phyloP scores from a whole-genome alignment of 805 yeast species.

The Phaffomyces opuntiae region DNA sequence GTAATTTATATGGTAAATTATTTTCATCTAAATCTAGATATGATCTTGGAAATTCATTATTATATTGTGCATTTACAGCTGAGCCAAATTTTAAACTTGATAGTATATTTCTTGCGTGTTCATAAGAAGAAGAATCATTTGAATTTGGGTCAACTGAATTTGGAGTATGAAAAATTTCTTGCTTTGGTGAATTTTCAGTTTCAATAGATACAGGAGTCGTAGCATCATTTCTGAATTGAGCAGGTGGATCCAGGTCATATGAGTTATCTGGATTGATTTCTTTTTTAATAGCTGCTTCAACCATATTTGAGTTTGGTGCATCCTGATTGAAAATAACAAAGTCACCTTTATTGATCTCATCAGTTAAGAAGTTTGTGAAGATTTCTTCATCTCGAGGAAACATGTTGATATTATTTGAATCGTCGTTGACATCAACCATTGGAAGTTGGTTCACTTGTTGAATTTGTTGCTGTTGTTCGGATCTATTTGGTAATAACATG shows the following conservation, averaged over 20 bases:
- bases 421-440: not conserved
- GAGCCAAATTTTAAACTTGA: conserved; percentile 23
- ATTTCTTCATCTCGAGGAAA: conserved; percentile 17
- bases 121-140: conserved; percentile 17
- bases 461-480: not conserved
- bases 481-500: not conserved
- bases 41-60: conserved; percentile 21
- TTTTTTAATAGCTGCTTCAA: not conserved
- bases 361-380: conserved; percentile 19
- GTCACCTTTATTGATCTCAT: conserved; percentile 20
- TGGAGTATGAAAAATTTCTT: conserved; percentile 16
- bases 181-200: conserved; percentile 3
- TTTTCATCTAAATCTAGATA: conserved; percentile 22
- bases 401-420: not conserved
- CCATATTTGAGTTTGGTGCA: conserved; percentile 1
- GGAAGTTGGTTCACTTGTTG: not conserved
- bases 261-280: not conserved
- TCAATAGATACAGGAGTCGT: conserved; percentile 15
- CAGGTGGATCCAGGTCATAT: not conserved
- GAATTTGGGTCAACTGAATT: conserved; percentile 4
- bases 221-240: conserved; percentile 3
- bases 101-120: conserved; percentile 18
- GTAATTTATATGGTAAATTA: conserved; percentile 37
- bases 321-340: conserved; percentile 12
- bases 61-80: conserved; percentile 16